Conservation (phyloP, 495 filamentous ascomycete genomes). For the Corynascus novoguineensis region DNA sequence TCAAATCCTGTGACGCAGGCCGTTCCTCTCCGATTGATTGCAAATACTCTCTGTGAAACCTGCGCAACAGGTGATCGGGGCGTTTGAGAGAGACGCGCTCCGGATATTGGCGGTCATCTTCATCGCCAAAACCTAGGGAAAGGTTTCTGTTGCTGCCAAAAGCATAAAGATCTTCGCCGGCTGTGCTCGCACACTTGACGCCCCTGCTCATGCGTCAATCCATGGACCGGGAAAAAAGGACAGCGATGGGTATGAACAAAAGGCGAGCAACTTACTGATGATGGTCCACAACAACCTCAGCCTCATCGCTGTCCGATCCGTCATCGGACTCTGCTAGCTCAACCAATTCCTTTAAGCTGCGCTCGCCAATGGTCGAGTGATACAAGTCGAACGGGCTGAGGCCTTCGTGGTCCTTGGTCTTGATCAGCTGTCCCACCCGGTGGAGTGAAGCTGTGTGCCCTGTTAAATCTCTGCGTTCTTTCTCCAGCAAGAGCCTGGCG, state of each 20-base stretch:
- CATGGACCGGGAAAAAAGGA: slow-evolving; percentile 2
- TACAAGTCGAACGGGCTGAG: slow-evolving; percentile 93
- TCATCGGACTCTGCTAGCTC: slow-evolving; percentile 28
- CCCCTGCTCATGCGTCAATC: slow-evolving; percentile 3
- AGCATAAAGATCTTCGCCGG: slow-evolving; percentile 80
- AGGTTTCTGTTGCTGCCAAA: slow-evolving; percentile 96
- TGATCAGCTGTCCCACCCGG: slow-evolving; percentile 64
- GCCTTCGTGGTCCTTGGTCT: slow-evolving; percentile 92
- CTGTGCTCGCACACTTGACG: background rate
- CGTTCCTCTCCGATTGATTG: slow-evolving; percentile 29
- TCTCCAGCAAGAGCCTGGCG: slow-evolving; percentile 70
- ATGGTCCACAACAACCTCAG: slow-evolving; percentile 20
- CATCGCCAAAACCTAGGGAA: slow-evolving; percentile 83
- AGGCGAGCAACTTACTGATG: slow-evolving; percentile 16
- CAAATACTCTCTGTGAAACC: slow-evolving; percentile 60
- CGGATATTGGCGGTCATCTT: slow-evolving; percentile 89
- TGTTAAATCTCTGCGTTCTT: slow-evolving; percentile 62
- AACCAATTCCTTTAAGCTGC: slow-evolving; percentile 32
- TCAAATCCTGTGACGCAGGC: slow-evolving; percentile 30
- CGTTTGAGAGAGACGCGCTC: slow-evolving; percentile 73
- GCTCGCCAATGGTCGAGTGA: slow-evolving; percentile 68
- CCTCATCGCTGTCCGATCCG: slow-evolving; percentile 40
- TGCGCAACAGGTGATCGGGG: slow-evolving; percentile 69
- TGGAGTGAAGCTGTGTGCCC: slow-evolving; percentile 41
- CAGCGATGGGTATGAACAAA: background rate